Evolutionary conservation across 2,329 filamentous ascomycete species (phyloP), one percentile per base, ranked within the genome.

Genomic region (Ophiostoma triangulosporum): DNA sequence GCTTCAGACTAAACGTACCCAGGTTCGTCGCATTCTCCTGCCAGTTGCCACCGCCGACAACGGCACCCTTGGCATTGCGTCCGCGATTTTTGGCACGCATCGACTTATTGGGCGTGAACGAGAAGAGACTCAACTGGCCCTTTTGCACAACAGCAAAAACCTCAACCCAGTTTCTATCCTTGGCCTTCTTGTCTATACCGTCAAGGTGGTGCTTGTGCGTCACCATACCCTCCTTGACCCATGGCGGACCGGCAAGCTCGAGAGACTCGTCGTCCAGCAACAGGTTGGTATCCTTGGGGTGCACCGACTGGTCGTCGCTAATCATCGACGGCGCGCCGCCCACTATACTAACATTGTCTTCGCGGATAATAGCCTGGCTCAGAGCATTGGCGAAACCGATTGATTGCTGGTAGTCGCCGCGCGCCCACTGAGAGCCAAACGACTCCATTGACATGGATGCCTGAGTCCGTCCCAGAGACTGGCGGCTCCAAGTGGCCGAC

Each of bases 181-280:
- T 96, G 57, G 90, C 86, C 66, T 88, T 87, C 71, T 93, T 95
- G 60, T 95, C 90, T 33, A 88, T 76, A 4, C 87, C 82, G 65
- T 97, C 91, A 3, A 97, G 76, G 63, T 97, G 91, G 66, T 96
- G 91, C 68, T 97, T 97, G 71, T 98, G 91, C 60, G 91, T 91
- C 20, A 97, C 74, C 61, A 94, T 88, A 57, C 93, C 93, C 68
- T 98, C 93, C 69, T 98, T 98, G 27, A 94, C 84, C 93, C 93
- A 98, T 0, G 93, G 93, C n/a, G 93, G 88, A 24, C 93, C 93
- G 11, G 86, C 82, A 36, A 98, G 80, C 64, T 95, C 90, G 12
- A 98, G 76, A 0, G 85, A 88, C 63, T 98, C 93, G 62, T 97
- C 93, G 62, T 96, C 91, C 0, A 97, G 78, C 9, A 96, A 71